Conservation (phyloP, 176 grass and related monocot genomes). For the Ensete glaucum region DNA sequence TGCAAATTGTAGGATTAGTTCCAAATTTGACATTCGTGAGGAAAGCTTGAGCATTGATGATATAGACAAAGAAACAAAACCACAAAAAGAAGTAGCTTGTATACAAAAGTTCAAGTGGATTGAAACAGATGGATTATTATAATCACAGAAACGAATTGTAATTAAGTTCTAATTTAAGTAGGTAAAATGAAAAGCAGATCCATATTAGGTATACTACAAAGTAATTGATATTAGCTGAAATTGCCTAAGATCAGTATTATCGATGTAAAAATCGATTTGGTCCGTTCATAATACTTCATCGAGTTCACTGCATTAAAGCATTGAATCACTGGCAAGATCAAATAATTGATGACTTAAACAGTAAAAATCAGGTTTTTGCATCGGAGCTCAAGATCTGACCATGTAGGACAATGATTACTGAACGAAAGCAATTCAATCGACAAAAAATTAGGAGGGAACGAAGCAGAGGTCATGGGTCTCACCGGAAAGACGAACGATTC, state of each 20-base stretch:
- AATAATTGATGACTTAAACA: background rate
- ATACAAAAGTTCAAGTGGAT: background rate
- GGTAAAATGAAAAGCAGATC: background rate
- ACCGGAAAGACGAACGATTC: background rate
- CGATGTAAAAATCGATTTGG: background rate
- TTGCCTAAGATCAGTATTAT: background rate
- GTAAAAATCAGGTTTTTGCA: background rate
- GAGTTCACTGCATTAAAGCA: background rate
- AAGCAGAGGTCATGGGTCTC: background rate
- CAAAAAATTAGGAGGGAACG: background rate
- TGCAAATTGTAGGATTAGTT: background rate
- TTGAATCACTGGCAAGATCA: background rate
- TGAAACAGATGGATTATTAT: background rate
- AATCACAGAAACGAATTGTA: background rate
- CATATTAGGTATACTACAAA: background rate
- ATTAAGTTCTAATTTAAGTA: background rate
- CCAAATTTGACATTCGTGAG: background rate
- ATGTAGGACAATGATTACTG: background rate
- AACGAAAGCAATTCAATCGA: background rate
- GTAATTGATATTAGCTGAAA: background rate
- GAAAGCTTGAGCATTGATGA: background rate
- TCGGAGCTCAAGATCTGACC: background rate
- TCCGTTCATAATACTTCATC: background rate
- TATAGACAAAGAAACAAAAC: background rate
- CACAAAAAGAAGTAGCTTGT: background rate